These are phyloP conservation scores for Ogataea saltuana DNA, from an alignment of 805 yeast species.

Conservation along the genomic window DNA sequence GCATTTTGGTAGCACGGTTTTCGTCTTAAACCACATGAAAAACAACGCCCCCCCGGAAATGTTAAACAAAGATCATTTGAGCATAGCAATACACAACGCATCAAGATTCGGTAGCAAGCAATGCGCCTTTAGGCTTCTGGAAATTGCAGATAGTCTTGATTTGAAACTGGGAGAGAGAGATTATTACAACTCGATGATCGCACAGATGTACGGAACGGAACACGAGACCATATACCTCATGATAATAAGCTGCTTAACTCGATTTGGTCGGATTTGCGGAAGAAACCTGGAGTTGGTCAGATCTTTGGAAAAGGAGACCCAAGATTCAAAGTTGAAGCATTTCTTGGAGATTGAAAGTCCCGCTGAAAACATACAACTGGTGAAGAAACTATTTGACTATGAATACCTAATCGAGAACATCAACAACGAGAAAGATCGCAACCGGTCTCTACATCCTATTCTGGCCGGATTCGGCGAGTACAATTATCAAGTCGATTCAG, in stretches of 20 bases:
- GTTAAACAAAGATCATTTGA: slow-evolving; percentile 17
- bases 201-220: slow-evolving; percentile 29
- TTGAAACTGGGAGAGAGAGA: slow-evolving; percentile 17
- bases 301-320: slow-evolving; percentile 9
- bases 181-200: slow-evolving; percentile 19
- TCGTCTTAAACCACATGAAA: slow-evolving; percentile 15
- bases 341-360: slow-evolving; percentile 9
- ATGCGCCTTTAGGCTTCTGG: slow-evolving; percentile 17
- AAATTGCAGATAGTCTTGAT: slow-evolving; percentile 9
- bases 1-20: slow-evolving; percentile 21
- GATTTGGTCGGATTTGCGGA: slow-evolving; percentile 7
- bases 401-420: slow-evolving; percentile 16
- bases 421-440: slow-evolving; percentile 17
- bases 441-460: slow-evolving; percentile 8
- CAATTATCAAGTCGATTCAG: slow-evolving; percentile 13
- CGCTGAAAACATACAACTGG: not conserved
- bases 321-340: slow-evolving; percentile 16
- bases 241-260: slow-evolving; percentile 13
- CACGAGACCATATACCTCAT: slow-evolving; percentile 27
- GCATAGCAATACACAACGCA: slow-evolving; percentile 21
- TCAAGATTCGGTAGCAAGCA: slow-evolving; percentile 23
- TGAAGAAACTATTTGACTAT: slow-evolving; percentile 16
- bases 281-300: slow-evolving; percentile 10
- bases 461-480: slow-evolving; percentile 19
- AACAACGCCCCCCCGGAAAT: not conserved